phyloP scores from a whole-genome alignment of 1,284 basidiomycete genomes.

The Sporisorium sorghi region DNA sequence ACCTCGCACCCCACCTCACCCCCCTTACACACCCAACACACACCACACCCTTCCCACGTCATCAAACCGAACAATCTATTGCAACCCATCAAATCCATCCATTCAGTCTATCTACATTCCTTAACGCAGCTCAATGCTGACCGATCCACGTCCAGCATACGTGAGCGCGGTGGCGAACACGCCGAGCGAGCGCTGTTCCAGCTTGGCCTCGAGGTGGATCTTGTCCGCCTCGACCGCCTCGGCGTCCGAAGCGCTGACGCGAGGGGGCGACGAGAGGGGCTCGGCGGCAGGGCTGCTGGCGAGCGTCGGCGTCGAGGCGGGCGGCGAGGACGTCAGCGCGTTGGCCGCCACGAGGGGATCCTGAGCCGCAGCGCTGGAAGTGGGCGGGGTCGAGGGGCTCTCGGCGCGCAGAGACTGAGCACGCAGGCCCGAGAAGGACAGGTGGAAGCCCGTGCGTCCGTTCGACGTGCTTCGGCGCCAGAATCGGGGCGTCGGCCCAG shows the following conservation, averaged over 20 bases:
- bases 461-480: conserved; percentile 47
- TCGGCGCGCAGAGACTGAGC: conserved; percentile 28
- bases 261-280: not conserved
- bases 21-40: too few relatives aligned
- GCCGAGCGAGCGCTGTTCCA: conserved; percentile 21
- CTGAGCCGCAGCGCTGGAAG: not conserved
- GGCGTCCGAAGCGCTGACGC: not conserved
- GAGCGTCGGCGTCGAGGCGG: conserved; percentile 5
- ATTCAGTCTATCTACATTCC: too few relatives aligned
- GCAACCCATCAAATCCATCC: not conserved
- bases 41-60: too few relatives aligned
- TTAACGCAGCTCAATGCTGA: conserved; percentile 30
- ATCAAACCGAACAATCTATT: not conserved
- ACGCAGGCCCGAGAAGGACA: conserved; percentile 41
- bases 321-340: not conserved
- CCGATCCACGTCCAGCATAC: conserved; percentile 33
- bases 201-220: conserved; percentile 14
- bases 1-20: too few relatives aligned
- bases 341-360: not conserved
- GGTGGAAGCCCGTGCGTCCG: conserved; percentile 39
- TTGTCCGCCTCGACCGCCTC: conserved; percentile 7
- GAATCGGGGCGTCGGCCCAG: conserved; percentile 28
- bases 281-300: conserved; percentile 1
- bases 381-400: conserved; percentile 8
- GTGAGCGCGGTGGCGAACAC: conserved; percentile 39